Percentiles rank a stretch among this genome's conserved stretches.
Evolutionary conservation across 1,284 basidiomycete genomes (phyloP).

Genomic region (Inonotus obliquus): DNA sequence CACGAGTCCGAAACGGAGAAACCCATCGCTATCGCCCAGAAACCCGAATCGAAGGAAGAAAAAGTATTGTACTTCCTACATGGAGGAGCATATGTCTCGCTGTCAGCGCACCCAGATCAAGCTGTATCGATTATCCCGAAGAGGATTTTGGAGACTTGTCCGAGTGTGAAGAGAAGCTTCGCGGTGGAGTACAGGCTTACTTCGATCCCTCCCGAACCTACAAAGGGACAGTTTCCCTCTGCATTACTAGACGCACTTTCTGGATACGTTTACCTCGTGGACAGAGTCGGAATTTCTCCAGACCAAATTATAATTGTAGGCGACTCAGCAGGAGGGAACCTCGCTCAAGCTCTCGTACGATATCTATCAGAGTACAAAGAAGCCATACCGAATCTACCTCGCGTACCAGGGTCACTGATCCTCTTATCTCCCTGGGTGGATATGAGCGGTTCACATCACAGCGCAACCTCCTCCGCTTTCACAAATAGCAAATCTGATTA

Average conservation of each 20-base stretch:
- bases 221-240: conserved; percentile 37
- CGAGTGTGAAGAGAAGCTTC: conserved; percentile 28
- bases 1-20: not conserved
- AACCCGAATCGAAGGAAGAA: conserved; percentile 25
- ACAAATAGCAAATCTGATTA: too few species aligned
- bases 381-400: conserved; percentile 32
- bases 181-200: conserved; percentile 32
- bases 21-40: conserved; percentile 30
- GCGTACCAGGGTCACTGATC: conserved; percentile 46
- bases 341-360: conserved; percentile 38
- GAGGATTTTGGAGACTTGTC: conserved; percentile 20
- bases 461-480: too few species aligned
- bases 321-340: conserved; percentile 53
- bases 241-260: conserved; percentile 45
- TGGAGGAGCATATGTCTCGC: conserved; percentile 42
- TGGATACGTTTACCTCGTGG: conserved; percentile 41
- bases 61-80: conserved; percentile 50
- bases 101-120: conserved; percentile 41
- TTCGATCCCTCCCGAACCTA: conserved; percentile 20
- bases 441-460: conserved; percentile 34
- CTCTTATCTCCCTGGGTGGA: conserved; percentile 59
- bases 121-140: conserved; percentile 26
- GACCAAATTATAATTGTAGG: conserved; percentile 46
- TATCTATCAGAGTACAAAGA: conserved; percentile 26
- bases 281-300: conserved; percentile 33